These are phyloP conservation scores for Clohesyomyces aquaticus DNA, from an alignment of 495 filamentous ascomycete species.

Conservation along the genomic window DNA sequence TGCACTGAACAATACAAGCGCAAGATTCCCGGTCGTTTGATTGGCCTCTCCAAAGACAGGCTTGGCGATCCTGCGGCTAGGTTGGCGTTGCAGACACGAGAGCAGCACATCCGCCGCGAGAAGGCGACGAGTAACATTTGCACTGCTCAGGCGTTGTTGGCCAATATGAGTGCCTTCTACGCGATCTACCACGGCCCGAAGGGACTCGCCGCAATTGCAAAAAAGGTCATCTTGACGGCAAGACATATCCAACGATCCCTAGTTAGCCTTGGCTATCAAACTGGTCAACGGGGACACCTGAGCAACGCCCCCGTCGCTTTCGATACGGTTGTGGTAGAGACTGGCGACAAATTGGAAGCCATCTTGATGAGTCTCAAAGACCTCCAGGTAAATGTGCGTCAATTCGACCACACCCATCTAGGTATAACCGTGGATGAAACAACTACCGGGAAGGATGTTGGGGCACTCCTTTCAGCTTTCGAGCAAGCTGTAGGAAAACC, in stretches of 20 bases:
- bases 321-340: conserved; percentile 76
- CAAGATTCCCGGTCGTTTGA: conserved; percentile 91
- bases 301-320: conserved; percentile 65
- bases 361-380: conserved; percentile 56
- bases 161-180: conserved; percentile 98
- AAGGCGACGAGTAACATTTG: conserved; percentile 99
- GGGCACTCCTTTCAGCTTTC: conserved; percentile 62
- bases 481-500: no score
- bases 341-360: conserved; percentile 52
- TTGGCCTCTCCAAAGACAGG: conserved; percentile 92
- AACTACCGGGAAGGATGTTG: conserved; percentile 62
- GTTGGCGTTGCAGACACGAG: conserved; percentile 88
- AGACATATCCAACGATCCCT: conserved; percentile 70
- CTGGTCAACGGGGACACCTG: conserved; percentile 59
- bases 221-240: conserved; percentile 72
- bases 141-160: conserved; percentile 91
- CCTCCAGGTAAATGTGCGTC: conserved; percentile 65
- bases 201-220: conserved; percentile 83
- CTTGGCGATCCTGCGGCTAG: conserved; percentile 83
- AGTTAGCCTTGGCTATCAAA: conserved; percentile 66
- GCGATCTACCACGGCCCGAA: conserved; percentile 94
- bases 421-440: conserved; percentile 78
- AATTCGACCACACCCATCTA: conserved; percentile 62
- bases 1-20: conserved; percentile 91
- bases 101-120: conserved; percentile 96